Conservation (phyloP, 208 protist genomes). For the Phytomonas sp. region DNA sequence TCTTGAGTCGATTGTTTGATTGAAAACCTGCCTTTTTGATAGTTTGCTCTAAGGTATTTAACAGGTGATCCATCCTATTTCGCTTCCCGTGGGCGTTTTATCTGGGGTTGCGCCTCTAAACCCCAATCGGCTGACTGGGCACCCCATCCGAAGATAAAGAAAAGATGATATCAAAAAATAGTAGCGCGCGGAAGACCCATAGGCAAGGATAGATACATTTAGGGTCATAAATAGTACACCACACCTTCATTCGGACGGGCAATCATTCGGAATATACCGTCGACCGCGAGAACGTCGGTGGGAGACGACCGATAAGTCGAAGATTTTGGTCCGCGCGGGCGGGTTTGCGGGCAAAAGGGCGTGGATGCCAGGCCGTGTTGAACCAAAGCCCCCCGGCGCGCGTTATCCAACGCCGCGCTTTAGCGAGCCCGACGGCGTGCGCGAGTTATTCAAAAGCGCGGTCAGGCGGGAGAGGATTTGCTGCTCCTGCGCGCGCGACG, state of each 20-base stretch:
- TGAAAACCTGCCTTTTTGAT: background rate
- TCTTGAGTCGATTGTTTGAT: background rate
- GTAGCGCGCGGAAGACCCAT: background rate
- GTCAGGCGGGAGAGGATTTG: conserved; percentile 10
- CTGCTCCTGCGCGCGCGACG: conserved; percentile 14
- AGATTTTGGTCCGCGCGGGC: background rate
- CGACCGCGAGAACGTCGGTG: background rate
- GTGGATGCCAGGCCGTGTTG: too few relatives aligned
- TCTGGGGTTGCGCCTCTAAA: background rate
- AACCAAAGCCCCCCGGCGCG: too few relatives aligned
- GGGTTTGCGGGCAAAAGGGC: too few relatives aligned
- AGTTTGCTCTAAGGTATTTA: background rate
- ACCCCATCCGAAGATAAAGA: background rate
- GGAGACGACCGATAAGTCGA: background rate
- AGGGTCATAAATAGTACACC: background rate
- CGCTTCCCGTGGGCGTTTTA: background rate
- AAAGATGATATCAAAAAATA: background rate
- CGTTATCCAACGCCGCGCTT: background rate
- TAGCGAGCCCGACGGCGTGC: background rate
- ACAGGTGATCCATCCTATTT: background rate
- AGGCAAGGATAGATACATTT: background rate
- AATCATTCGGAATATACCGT: background rate
- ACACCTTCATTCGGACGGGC: background rate
- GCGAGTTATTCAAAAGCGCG: conserved; percentile 6
- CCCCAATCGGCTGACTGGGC: background rate